Evolutionary conservation across 768 basidiomycete genomes (phyloP).

Genomic region (Boletales sp.): DNA sequence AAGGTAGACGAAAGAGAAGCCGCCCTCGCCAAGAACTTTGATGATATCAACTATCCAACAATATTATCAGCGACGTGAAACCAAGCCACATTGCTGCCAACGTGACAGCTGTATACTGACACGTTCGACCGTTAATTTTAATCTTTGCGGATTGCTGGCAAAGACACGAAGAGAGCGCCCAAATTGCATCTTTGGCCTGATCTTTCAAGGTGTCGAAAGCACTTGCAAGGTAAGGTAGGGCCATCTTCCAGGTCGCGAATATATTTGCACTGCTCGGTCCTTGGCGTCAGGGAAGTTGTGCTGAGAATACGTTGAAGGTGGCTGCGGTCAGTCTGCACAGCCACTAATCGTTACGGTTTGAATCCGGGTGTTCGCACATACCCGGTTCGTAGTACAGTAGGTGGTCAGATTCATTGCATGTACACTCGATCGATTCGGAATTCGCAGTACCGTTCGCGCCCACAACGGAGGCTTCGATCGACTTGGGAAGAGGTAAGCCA

Average conservation of each 20-base stretch:
- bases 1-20: slow-evolving; percentile 88
- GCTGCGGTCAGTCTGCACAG: too few species aligned
- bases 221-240: slow-evolving; percentile 32
- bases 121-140: slow-evolving; percentile 95
- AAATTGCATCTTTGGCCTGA: slow-evolving; percentile 77
- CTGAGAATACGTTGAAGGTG: too few species aligned
- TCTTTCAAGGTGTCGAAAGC: slow-evolving; percentile 60
- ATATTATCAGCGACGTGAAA: slow-evolving; percentile 1
- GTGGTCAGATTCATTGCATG: too few species aligned
- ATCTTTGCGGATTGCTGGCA: slow-evolving; percentile 81
- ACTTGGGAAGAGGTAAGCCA: too few species aligned
- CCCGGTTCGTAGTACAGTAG: too few species aligned
- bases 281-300: too few species aligned
- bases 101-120: slow-evolving; percentile 44
- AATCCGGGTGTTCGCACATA: too few species aligned
- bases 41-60: slow-evolving; percentile 70
- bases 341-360: too few species aligned
- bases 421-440: too few species aligned
- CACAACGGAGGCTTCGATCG: too few species aligned
- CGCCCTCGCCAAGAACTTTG: slow-evolving; percentile 93
- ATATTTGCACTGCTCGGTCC: neutral
- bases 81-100: slow-evolving; percentile 1
- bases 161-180: slow-evolving; percentile 76
- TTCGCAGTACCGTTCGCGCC: too few species aligned
- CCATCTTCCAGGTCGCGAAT: slow-evolving; percentile 19